Evolutionary conservation across 805 yeast species (phyloP), one percentile per base, ranked within the genome.

Genomic region (Candida quercuum): DNA sequence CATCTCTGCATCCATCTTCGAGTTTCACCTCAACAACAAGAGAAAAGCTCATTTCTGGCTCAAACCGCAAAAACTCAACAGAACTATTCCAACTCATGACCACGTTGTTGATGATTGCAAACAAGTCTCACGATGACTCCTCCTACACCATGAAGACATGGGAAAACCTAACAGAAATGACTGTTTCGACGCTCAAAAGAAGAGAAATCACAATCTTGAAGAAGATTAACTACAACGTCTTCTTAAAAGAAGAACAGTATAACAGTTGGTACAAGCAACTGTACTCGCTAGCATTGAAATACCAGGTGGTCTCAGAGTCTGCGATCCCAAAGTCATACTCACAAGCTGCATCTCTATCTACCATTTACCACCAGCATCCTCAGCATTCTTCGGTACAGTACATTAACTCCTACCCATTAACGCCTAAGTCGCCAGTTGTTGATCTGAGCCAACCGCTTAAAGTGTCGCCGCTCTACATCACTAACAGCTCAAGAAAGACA

Each of bases 111-210:
- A 56, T 57, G 56, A 33, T 48, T 65, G 52, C 59, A 56, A 72
- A 72, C 51, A 72, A 72, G 51, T 56, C 67, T 17, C 61, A 56
- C 40, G 74, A 72, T 48, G 78, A 72, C 45, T 74, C 68, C 36
- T 64, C 70, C 29, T 72, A 70, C 42, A 70, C 76, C 2, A 57
- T 69, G 46, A 71, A 71, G 44, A 72, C 78, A 7, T 72, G 78
- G 78, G 56, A 52, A 15, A 51, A 48, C 38, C 33, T 58, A 9
- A 52, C 63, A 5, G 41, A 47, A 3, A 31, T 54, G 13, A 33
- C 42, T 1, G 34, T 40, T 3, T 22, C 43, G 2, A 12, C 19
- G n/a, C 28, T 54, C 7, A 51, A 46, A 18, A 35, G 28, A 5
- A 39, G 36, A 7, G 59, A 54, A 22, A 38, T 54, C 10, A 25